Evolutionary conservation across 202 grass and related monocot genomes (phyloP), one percentile per base, ranked within the genome.

Genomic region (Schoenoplectus triqueter): DNA sequence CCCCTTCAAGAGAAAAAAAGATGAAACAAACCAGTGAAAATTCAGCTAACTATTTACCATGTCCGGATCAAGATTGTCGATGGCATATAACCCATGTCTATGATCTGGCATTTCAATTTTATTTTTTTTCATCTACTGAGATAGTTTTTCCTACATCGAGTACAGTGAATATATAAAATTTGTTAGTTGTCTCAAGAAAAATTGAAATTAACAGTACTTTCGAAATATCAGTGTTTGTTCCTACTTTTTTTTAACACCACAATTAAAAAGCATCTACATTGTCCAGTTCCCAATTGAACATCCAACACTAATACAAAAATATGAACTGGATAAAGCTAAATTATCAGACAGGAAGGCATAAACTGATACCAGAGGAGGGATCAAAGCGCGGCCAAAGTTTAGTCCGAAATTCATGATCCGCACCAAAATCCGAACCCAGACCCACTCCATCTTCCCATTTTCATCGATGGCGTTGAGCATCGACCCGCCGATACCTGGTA

Each of bases 321-420:
- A 31, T 31, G 31, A 31, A 31, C 31, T 31, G 31, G 31, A 31
- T 31, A 31, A 31, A 31, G 31, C 31, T 31, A 31, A 31, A 42
- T 60, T 6, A 1, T 4, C 20, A 17, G 31, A 31, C 31, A 76
- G 17, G 1, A 77, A 77, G 21, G 5, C 22, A 59, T 59, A 85
- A 19, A 82, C 0, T 15, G 63, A 83, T 89, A 95, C 95, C 95
- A 4, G 90, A 92, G 65, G 91, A 85, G 39, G 90, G 85, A 83
- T 98, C 95, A 65, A 98, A 98, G 64, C 89, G 89, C n/a, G 93
- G 92, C 95, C 93, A 98, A 22, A 98, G 85, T 77, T 98, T 95
- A n/a, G 80, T 86, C 50, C 84, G 66, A 57, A 95, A 98, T 76
- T 98, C 93, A 86, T 98, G 95, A 67, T 95, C 93, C 1, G 93